phyloP scores from a whole-genome alignment of 2,329 filamentous ascomycete genomes.

The Aureobasidium sp. region DNA sequence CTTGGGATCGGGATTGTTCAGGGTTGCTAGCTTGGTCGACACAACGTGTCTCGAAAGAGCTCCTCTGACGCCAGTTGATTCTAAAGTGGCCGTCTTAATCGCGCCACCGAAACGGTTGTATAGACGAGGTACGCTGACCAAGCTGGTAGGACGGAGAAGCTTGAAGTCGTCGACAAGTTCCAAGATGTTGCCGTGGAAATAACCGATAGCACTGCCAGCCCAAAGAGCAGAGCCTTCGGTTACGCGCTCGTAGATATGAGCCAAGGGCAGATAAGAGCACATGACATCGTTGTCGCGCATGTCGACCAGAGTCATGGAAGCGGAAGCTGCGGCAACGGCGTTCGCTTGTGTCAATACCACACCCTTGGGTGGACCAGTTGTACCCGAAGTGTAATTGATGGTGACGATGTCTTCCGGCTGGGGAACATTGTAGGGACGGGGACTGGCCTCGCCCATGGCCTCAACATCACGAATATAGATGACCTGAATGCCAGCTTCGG shows the following conservation, averaged over 20 bases:
- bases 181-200: slow-evolving; percentile 86
- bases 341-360: slow-evolving; percentile 76
- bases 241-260: slow-evolving; percentile 88
- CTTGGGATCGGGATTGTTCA: slow-evolving; percentile 60
- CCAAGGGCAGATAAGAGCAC: slow-evolving; percentile 84
- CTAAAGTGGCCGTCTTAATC: slow-evolving; percentile 70
- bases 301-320: slow-evolving; percentile 50
- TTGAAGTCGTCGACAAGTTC: slow-evolving; percentile 89
- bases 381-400: slow-evolving; percentile 86
- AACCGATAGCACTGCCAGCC: slow-evolving; percentile 70
- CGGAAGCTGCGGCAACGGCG: slow-evolving; percentile 65
- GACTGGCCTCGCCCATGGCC: slow-evolving; percentile 64
- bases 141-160: slow-evolving; percentile 69
- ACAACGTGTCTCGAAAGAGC: slow-evolving; percentile 74
- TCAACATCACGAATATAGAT: slow-evolving; percentile 78
- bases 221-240: slow-evolving; percentile 69
- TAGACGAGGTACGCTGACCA: slow-evolving; percentile 83
- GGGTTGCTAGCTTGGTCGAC: slow-evolving; percentile 68
- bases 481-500: slow-evolving; percentile 67
- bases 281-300: slow-evolving; percentile 55
- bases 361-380: slow-evolving; percentile 75
- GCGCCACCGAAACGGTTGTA: slow-evolving; percentile 85
- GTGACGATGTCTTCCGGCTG: slow-evolving; percentile 71
- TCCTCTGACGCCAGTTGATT: slow-evolving; percentile 73
- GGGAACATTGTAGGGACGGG: slow-evolving; percentile 65